These are phyloP conservation scores for Fusarium sp. DNA, from an alignment of 2,329 filamentous ascomycete genomes.

Conservation along the genomic window DNA sequence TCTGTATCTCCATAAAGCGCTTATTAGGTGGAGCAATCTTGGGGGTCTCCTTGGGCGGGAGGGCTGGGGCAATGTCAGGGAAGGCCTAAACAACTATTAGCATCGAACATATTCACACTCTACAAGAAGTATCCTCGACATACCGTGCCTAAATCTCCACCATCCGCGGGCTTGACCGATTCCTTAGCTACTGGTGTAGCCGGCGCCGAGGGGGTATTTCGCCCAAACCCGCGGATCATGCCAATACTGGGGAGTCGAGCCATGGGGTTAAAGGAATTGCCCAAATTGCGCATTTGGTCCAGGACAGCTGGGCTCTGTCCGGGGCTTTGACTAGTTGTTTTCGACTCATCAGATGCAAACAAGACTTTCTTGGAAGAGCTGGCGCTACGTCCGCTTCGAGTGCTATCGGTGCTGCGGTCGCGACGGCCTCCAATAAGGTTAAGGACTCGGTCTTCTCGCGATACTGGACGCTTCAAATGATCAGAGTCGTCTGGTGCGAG, in stretches of 20 bases:
- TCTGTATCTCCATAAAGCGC: conserved; percentile 80
- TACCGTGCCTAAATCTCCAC: conserved; percentile 72
- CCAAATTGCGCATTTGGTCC: conserved; percentile 85
- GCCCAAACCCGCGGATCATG: conserved; percentile 82
- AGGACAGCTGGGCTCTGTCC: conserved; percentile 71
- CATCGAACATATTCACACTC: background rate
- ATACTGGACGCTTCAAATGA: conserved; percentile 47
- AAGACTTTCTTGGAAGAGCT: conserved; percentile 72
- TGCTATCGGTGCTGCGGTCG: conserved; percentile 84
- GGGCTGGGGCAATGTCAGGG: conserved; percentile 69
- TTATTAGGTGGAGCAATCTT: conserved; percentile 77
- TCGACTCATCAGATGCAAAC: conserved; percentile 61
- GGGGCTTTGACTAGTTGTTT: conserved; percentile 35
- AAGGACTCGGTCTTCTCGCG: conserved; percentile 75
- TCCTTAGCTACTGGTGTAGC: conserved; percentile 58
- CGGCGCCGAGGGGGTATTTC: conserved; percentile 60
- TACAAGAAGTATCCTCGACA: conserved; percentile 44
- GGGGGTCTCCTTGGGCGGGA: conserved; percentile 68
- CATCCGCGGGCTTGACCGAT: conserved; percentile 61
- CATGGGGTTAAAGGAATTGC: conserved; percentile 86
- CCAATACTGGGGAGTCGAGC: conserved; percentile 82
- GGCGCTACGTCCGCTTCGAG: conserved; percentile 74
- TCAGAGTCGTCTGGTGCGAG: conserved; percentile 60
- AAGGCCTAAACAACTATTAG: conserved; percentile 64
- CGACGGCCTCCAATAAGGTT: conserved; percentile 81